Conservation (phyloP, 2,329 filamentous ascomycete genomes). For the Fusarium robinianum region DNA sequence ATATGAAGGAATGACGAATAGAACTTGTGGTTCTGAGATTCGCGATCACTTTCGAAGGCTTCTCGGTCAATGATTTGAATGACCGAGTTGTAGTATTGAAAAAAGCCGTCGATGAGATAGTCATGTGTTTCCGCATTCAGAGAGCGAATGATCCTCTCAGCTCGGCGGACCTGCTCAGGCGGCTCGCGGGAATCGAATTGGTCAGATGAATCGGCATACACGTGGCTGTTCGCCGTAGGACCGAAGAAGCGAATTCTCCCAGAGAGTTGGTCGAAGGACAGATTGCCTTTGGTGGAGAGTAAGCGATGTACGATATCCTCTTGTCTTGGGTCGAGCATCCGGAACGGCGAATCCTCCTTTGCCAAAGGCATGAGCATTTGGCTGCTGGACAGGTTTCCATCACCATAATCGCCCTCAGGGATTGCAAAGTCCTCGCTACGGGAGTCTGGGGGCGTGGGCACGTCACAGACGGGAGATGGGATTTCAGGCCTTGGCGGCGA, state of each 20-base stretch:
- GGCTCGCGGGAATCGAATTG: conserved; percentile 46
- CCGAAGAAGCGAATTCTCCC: conserved; percentile 58
- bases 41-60: conserved; percentile 54
- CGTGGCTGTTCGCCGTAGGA: conserved; percentile 57
- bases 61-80: conserved; percentile 54
- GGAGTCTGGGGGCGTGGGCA: conserved; percentile 41
- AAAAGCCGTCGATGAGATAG: conserved; percentile 57
- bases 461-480: conserved; percentile 28
- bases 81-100: conserved; percentile 55
- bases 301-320: conserved; percentile 55
- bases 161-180: conserved; percentile 51
- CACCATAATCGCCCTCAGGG: conserved; percentile 34
- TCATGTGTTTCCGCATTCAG: conserved; percentile 53
- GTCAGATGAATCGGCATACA: conserved; percentile 49
- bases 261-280: conserved; percentile 56
- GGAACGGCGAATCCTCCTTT: conserved; percentile 42
- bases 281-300: conserved; percentile 53
- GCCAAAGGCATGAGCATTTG: conserved; percentile 28
- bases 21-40: conserved; percentile 51
- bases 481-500: conserved; percentile 10
- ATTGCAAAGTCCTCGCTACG: conserved; percentile 39
- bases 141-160: conserved; percentile 53
- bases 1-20: conserved; percentile 59
- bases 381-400: conserved; percentile 23
- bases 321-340: conserved; percentile 47